These are phyloP conservation scores for Aureobasidium sp. DNA, from an alignment of 2,329 filamentous ascomycete species.

Conservation along the genomic window DNA sequence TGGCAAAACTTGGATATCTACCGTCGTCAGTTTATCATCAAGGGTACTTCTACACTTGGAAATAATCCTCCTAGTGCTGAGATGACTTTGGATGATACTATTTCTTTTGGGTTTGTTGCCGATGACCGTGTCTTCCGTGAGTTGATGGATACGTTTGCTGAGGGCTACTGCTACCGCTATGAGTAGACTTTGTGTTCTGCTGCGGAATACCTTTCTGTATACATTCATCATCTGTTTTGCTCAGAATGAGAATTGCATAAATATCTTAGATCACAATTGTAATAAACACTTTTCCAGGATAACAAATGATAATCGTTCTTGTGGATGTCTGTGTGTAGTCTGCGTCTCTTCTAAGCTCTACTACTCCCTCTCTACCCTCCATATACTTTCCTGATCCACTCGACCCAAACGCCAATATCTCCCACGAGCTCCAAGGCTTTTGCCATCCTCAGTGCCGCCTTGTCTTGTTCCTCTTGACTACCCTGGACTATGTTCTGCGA, in stretches of 20 bases:
- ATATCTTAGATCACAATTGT: neutral
- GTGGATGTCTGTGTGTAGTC: no score
- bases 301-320: no score
- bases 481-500: slow-evolving; percentile 52
- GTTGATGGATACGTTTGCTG: slow-evolving; percentile 35
- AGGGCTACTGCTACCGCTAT: slow-evolving; percentile 38
- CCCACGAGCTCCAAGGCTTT: slow-evolving; percentile 52
- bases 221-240: no score
- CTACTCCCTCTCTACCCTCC: neutral
- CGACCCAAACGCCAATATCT: slow-evolving; percentile 58
- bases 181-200: slow-evolving; percentile 23
- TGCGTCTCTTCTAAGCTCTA: neutral
- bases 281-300: neutral
- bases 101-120: slow-evolving; percentile 38
- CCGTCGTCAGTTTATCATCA: slow-evolving; percentile 43
- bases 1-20: slow-evolving; percentile 55
- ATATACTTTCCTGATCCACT: slow-evolving; percentile 46
- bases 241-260: no score
- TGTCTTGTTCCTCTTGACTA: slow-evolving; percentile 24
- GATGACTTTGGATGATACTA: slow-evolving; percentile 48
- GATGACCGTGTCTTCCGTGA: slow-evolving; percentile 30
- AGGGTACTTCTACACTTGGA: slow-evolving; percentile 50
- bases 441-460: slow-evolving; percentile 40
- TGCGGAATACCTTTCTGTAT: no score
- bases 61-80: slow-evolving; percentile 48